A percentile compares a stretch with the other conserved stretches of the same genome.
These are phyloP conservation scores for Sporothrix brunneoviolacea DNA, from an alignment of 2,329 filamentous ascomycete species.

Conservation along the genomic window DNA sequence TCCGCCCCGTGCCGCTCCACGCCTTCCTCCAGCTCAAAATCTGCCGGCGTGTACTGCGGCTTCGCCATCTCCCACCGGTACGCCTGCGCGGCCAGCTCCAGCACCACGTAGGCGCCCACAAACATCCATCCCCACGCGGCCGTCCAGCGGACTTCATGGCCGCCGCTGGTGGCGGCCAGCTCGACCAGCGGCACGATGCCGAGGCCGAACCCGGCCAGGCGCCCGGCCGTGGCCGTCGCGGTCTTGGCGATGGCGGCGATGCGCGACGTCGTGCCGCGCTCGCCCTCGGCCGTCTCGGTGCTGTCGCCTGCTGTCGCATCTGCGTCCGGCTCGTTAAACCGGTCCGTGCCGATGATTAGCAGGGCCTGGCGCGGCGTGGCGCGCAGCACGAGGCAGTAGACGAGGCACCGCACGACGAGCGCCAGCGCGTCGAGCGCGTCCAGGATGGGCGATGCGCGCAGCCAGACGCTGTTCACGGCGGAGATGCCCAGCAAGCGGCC, in stretches of 20 bases:
- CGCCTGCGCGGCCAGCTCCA: neutral
- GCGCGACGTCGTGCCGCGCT: neutral
- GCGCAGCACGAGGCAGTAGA: conserved; percentile 2
- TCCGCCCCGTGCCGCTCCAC: too few species aligned
- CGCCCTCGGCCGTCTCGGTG: neutral
- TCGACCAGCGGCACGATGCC: neutral
- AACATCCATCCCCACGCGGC: conserved; percentile 10
- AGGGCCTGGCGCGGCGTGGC: conserved; percentile 2
- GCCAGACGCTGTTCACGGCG: neutral
- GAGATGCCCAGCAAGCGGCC: conserved; percentile 3
- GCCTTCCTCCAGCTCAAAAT: conserved; percentile 12
- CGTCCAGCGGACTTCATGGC: conserved; percentile 8
- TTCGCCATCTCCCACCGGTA: neutral
- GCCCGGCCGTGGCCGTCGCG: neutral
- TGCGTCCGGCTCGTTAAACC: neutral
- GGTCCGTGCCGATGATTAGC: neutral
- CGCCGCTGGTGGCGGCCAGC: conserved; percentile 1
- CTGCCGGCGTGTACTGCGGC: conserved; percentile 5
- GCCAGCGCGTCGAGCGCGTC: conserved; percentile 7
- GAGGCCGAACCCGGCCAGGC: neutral
- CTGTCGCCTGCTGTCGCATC: neutral
- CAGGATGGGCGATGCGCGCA: conserved; percentile 12
- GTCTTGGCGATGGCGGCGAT: neutral
- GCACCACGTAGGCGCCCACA: neutral
- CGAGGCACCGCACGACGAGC: neutral